Percentiles rank a stretch among this genome's conserved stretches.
Evolutionary conservation across 2,329 filamentous ascomycete genomes (phyloP).

Genomic region (Daldinia sp.): DNA sequence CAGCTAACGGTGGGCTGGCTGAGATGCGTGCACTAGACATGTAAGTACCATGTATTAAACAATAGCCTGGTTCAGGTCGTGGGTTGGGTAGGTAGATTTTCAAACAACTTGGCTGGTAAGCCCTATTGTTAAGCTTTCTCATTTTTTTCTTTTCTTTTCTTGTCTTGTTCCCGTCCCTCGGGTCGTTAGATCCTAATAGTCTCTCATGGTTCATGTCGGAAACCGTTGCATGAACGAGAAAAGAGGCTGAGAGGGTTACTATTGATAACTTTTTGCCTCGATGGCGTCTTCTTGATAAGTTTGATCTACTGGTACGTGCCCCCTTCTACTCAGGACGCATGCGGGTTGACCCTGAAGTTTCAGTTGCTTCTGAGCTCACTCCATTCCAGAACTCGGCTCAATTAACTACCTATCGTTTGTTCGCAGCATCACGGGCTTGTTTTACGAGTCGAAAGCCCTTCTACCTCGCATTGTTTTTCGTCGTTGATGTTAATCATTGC

Average conservation of each 20-base stretch:
- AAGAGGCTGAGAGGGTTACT: constrained; percentile 39
- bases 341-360: constrained; percentile 32
- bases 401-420: constrained; percentile 15
- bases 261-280: constrained; percentile 37
- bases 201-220: constrained; percentile 40
- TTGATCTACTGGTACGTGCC: constrained; percentile 45
- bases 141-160: constrained; percentile 16
- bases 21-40: constrained; percentile 19
- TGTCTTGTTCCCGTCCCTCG: constrained; percentile 25
- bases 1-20: constrained; percentile 25
- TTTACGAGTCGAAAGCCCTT: constrained; percentile 8
- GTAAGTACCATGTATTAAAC: constrained; percentile 2
- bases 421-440: constrained; percentile 28
- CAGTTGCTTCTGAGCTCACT: constrained; percentile 15
- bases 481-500: constrained; percentile 10
- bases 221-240: constrained; percentile 43
- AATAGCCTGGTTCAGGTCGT: constrained; percentile 8
- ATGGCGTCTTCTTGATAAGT: constrained; percentile 41
- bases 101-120: constrained; percentile 18
- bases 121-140: constrained; percentile 8
- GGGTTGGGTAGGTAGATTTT: constrained; percentile 31
- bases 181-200: constrained; percentile 36
- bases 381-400: constrained; percentile 35
- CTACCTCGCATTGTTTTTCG: not conserved
- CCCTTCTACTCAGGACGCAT: constrained; percentile 37